These are phyloP conservation scores for Colletotrichum endophyticum DNA, from an alignment of 2,329 filamentous ascomycete species.

Conservation along the genomic window DNA sequence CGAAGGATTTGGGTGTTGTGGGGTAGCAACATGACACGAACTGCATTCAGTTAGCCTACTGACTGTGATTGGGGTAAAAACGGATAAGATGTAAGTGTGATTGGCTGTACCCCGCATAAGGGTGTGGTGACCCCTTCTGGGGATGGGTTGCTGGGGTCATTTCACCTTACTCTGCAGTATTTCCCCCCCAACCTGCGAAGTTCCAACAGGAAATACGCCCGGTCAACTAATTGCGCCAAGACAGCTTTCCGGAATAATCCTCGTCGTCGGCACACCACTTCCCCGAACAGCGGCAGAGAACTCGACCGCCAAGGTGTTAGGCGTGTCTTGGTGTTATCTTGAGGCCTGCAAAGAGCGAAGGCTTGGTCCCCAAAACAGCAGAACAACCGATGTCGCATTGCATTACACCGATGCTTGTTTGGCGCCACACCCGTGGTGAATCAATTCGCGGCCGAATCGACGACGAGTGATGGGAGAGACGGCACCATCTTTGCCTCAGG, in stretches of 20 bases:
- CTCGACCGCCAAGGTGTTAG: not conserved
- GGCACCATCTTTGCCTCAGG: not conserved
- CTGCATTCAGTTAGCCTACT: not conserved
- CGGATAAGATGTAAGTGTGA: not conserved
- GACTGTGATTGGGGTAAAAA: not conserved
- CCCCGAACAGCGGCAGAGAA: not conserved
- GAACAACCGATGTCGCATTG: not conserved
- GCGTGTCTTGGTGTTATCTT: not conserved
- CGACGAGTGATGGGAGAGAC: not conserved
- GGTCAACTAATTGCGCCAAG: not conserved
- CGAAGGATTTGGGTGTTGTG: not conserved
- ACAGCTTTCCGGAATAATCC: not conserved
- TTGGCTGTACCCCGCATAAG: not conserved
- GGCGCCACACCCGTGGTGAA: not conserved
- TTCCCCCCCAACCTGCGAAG: not conserved
- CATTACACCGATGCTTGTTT: slow-evolving; percentile 5
- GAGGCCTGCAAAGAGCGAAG: not conserved
- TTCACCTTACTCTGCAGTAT: not conserved
- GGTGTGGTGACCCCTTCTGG: not conserved
- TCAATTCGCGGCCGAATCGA: not conserved
- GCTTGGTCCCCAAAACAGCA: not conserved
- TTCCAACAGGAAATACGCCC: not conserved
- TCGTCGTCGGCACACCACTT: not conserved
- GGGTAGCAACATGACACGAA: not conserved
- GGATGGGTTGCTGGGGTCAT: not conserved